phyloP scores from a whole-genome alignment of 202 grass and related monocot genomes.

The Setaria italica region DNA sequence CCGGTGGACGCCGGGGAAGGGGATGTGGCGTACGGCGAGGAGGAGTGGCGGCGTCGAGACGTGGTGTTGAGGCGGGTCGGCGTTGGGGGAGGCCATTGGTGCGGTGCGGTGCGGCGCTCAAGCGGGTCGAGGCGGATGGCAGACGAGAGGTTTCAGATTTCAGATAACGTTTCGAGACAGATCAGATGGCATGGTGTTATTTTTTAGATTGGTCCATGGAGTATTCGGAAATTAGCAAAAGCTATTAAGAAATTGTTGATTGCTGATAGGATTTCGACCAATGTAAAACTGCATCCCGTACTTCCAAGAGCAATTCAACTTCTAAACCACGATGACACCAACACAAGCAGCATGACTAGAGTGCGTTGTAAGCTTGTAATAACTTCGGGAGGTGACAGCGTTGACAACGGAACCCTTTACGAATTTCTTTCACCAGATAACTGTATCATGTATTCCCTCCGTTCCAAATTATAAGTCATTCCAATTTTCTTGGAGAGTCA shows the following conservation, averaged over 20 bases:
- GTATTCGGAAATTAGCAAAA: background rate
- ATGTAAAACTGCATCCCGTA: too few species aligned
- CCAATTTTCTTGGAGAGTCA: too few species aligned
- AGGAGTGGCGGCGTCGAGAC: constrained; percentile 58
- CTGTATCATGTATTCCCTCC: too few species aligned
- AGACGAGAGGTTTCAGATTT: constrained; percentile 1
- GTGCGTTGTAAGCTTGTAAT: too few species aligned
- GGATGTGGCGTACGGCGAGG: constrained; percentile 46
- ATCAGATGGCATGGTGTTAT: background rate
- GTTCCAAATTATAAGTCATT: too few species aligned
- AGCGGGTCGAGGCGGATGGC: constrained; percentile 20
- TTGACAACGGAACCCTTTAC: too few species aligned
- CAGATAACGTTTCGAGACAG: constrained; percentile 49
- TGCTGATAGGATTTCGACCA: too few species aligned
- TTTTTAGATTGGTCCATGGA: constrained; percentile 31
- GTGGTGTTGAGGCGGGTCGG: constrained; percentile 62
- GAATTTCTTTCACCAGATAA: too few species aligned
- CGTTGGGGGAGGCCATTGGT: constrained; percentile 70
- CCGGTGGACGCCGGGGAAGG: constrained; percentile 40
- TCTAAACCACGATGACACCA: too few species aligned
- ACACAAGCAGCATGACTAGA: too few species aligned
- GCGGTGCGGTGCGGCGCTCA: constrained; percentile 21
- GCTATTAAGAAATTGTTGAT: background rate
- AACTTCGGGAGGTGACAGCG: too few species aligned
- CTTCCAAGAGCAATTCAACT: background rate